Evolutionary conservation across 345 rosid species (phyloP).

Genomic region (Lepidium aucheri): DNA sequence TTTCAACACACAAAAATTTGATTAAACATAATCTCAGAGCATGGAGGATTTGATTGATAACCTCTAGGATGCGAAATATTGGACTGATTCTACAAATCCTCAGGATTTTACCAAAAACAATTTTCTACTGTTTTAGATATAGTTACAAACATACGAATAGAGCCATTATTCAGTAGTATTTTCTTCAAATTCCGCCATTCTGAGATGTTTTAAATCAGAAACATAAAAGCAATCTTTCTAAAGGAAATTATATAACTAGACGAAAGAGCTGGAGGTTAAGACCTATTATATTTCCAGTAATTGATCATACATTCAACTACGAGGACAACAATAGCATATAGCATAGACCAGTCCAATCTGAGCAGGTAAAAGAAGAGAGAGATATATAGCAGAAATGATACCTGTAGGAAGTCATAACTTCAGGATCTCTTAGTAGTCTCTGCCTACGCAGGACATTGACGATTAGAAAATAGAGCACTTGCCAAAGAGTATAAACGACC

Average conservation of each 20-base stretch:
- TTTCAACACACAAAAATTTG: background rate
- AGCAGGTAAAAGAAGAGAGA: background rate
- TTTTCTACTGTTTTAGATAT: background rate
- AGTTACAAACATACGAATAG: background rate
- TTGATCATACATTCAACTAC: background rate
- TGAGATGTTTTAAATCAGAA: background rate
- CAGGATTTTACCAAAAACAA: background rate
- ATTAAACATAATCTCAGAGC: background rate
- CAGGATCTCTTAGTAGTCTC: slow-evolving; percentile 89
- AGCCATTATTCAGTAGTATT: background rate
- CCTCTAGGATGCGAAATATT: no score
- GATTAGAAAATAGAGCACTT: slow-evolving; percentile 75
- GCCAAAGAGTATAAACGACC: slow-evolving; percentile 86
- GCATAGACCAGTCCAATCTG: background rate
- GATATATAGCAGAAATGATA: background rate
- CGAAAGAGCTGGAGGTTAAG: background rate
- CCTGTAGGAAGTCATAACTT: slow-evolving; percentile 99
- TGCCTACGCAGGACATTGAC: slow-evolving; percentile 90
- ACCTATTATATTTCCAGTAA: background rate
- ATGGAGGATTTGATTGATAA: no score
- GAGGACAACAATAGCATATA: background rate
- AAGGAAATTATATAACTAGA: background rate
- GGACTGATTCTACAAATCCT: background rate
- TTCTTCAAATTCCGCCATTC: background rate
- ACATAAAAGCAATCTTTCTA: background rate